Evolutionary conservation across 169 alveolate species (phyloP), one percentile per base, ranked within the genome.

Genomic region (Toxoplasma gondii): DNA sequence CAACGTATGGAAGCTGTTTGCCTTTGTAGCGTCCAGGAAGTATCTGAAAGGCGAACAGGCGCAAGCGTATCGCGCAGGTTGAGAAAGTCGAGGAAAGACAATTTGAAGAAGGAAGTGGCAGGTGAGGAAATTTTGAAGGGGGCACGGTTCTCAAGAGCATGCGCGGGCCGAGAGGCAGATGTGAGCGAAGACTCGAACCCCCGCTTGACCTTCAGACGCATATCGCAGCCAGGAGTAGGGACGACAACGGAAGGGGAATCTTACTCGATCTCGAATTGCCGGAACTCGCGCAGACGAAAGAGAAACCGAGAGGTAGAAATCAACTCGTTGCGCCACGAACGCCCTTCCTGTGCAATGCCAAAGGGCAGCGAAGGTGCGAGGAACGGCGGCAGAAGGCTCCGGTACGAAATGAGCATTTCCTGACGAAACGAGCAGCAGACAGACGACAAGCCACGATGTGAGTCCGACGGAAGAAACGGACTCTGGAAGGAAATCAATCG

Each of bases 311-410:
- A 49, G 69, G 91, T 2, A 19, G 53, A 16, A 22, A 17, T 36
- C 36, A 49, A 9, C 78, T 86, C 91, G 41, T 49, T 86, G 0
- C 91, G 36, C 69, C 58, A 86, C 69, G 91, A 74, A 5, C 91
- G 69, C 0, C 91, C 91, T 49, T 86, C 91, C 78, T 86, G 91
- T 9, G 91, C 91, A 10, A 45, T 16, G 80, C 91, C 91, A 34
- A 86, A 86, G 27, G 91, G 91, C 41, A 86, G 91, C 78, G 38
- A 22, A 17, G 91, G 34, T 41, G 69, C 69, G 43, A 86, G 91
- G 69, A 45, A 31, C 43, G 36, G 70, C 24, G 91, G 91, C 5
- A 86, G 91, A 67, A 86, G 91, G 0, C 12, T 24, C 45, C 44
- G 34, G 24, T 86, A 86, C 49, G 70, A 17, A 41, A 86, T 39